Evolutionary conservation across 768 basidiomycete species (phyloP), one percentile per base, ranked within the genome.

Genomic region (Pisolithus albus): DNA sequence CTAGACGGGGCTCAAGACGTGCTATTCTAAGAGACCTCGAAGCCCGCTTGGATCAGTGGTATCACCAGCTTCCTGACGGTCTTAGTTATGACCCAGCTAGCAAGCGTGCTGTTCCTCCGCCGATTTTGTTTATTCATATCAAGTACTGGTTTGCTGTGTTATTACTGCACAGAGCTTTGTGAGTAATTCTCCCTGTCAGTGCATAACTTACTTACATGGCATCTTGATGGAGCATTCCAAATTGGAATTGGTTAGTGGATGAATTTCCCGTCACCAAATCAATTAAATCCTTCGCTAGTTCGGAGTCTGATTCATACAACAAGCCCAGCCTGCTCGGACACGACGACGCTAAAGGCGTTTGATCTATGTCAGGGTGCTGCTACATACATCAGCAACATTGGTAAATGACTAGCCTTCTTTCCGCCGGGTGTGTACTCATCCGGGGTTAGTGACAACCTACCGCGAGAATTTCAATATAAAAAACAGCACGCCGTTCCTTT

Each of bases 121-220:
- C 83, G 49, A 74, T 89, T 23, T 64, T 89, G 28, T 75, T 80
- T 43, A 69, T 90, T 39, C 85, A 91, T 57, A 74, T 87, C 51
- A 75, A 86, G 55, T 90, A 91, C 63, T 87, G 86, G 80, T 81
- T 79, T 7, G 75, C 85, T 16, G 82, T 90, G 5, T 71, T 91
- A 11, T 70, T 91, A 36, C 72, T 90, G 37, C 79, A 90, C 64
- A 77, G 88, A 47, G 86, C 85, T 15, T 91, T 88, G 88, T 89
- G 65, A 75, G 88, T 76, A 15, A 16, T 40, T 46, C 26, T 53
- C 36, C 8, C 36, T 55, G 9, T 23, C 51, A n/a, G 7, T 42
- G 43, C 43, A 41, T 32, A 34, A 49, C 4, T 51, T 52, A 13
- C 47, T 62, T 18, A 61, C 44, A 32, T 55, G 48, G 52, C 18